Evolutionary conservation across 2,329 filamentous ascomycete genomes (phyloP).

Genomic region (Apiospora kogelbergensis): DNA sequence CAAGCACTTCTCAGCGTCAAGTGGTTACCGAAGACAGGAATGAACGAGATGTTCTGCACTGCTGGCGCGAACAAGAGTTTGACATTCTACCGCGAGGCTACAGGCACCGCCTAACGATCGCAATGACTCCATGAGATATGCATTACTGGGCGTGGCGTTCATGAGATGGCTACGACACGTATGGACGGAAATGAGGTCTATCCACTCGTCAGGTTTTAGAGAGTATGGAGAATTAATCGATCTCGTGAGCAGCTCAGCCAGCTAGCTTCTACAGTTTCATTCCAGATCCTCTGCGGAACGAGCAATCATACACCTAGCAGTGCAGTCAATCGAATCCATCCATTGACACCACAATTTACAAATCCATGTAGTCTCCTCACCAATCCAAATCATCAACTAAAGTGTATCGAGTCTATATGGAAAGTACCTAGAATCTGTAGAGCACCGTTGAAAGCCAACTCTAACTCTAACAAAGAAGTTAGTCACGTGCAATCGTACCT

Average conservation of each 20-base stretch:
- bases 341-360: background rate
- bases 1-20: conserved; percentile 80
- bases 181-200: background rate
- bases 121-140: background rate
- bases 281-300: background rate
- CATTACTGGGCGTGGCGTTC: conserved; percentile 7
- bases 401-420: no score
- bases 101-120: conserved; percentile 42
- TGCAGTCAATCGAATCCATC: background rate
- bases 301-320: background rate
- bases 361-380: background rate
- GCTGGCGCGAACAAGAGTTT: conserved; percentile 75
- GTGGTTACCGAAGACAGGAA: conserved; percentile 75
- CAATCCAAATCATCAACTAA: no score
- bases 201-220: background rate
- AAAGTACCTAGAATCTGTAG: background rate
- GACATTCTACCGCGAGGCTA: conserved; percentile 83
- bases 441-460: background rate
- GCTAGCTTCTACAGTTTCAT: background rate
- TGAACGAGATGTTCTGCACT: conserved; percentile 73
- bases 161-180: conserved; percentile 7
- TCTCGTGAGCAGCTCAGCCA: background rate
- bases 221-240: background rate
- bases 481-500: conserved; percentile 14
- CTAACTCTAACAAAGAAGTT: conserved; percentile 1